Percentiles rank a stretch among this genome's conserved stretches.
Evolutionary conservation across 2,329 filamentous ascomycete genomes (phyloP).

Genomic region (Cordyceps militaris): DNA sequence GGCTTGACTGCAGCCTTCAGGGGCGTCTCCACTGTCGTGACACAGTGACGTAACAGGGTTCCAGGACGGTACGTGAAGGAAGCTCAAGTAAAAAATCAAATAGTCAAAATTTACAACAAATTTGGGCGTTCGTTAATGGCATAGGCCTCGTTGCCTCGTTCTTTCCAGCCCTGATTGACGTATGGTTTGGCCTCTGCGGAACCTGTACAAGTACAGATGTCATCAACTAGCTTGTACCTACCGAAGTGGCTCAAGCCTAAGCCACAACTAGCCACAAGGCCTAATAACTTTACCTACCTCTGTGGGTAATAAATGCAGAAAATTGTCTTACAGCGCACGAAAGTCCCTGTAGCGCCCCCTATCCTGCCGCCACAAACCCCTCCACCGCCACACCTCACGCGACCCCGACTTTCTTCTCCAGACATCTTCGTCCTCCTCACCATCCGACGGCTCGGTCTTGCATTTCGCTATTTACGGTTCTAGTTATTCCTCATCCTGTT

Average conservation of each 20-base stretch:
- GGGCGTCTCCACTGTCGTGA: not conserved
- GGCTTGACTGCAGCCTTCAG: not conserved
- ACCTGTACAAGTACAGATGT: too few relatives aligned
- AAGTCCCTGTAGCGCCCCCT: not conserved
- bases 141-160: too few relatives aligned
- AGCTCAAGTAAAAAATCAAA: not conserved
- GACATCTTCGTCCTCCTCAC: not conserved
- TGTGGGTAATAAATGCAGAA: too few relatives aligned
- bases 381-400: conserved; percentile 9
- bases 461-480: not conserved
- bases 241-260: too few relatives aligned
- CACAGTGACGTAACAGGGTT: not conserved
- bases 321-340: not conserved
- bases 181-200: not conserved
- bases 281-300: too few relatives aligned
- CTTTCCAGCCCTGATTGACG: not conserved
- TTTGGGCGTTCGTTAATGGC: not conserved
- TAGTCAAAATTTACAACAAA: not conserved
- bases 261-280: not conserved
- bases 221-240: too few relatives aligned
- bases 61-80: not conserved
- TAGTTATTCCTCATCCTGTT: not conserved
- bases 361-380: not conserved
- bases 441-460: not conserved
- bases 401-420: conserved; percentile 1